Percentiles rank a stretch among this genome's conserved stretches.
Conservation (phyloP, 257 asterid species). For the Capsicum pubescens region DNA sequence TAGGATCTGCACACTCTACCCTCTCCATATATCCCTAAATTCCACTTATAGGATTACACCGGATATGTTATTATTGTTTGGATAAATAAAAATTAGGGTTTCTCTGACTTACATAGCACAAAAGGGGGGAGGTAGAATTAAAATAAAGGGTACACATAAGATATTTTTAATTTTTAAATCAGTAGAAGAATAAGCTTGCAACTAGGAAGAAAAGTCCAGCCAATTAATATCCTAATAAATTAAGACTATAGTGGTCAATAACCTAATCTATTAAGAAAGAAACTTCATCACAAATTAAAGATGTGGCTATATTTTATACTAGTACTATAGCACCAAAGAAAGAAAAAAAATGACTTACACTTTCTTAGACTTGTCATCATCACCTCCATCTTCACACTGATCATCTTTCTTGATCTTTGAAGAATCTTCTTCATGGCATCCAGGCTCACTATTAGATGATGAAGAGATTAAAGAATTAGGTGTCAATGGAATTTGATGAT, state of each 20-base stretch:
- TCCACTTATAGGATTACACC: not conserved
- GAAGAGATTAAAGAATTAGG: slow-evolving; percentile 56
- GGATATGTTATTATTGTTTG: not conserved
- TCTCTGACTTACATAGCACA: not conserved
- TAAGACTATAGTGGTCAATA: slow-evolving; percentile 28
- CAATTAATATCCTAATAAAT: slow-evolving; percentile 6
- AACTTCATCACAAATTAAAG: slow-evolving; percentile 24
- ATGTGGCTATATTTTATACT: slow-evolving; percentile 17
- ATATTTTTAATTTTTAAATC: not conserved
- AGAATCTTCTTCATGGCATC: slow-evolving; percentile 60
- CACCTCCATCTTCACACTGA: slow-evolving; percentile 54
- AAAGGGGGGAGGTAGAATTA: not conserved
- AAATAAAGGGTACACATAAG: not conserved
- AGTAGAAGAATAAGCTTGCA: slow-evolving; percentile 30
- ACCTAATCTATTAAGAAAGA: slow-evolving; percentile 23
- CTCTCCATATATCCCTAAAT: too few species aligned
- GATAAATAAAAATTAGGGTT: slow-evolving; percentile 16
- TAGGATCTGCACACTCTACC: not conserved
- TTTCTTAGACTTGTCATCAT: slow-evolving; percentile 57
- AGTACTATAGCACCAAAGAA: not conserved
- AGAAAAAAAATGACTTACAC: slow-evolving; percentile 49
- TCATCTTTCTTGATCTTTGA: slow-evolving; percentile 54
- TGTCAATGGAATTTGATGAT: slow-evolving; percentile 42
- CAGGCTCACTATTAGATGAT: slow-evolving; percentile 59
- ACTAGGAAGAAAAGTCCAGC: slow-evolving; percentile 23